Evolutionary conservation across 2,329 filamentous ascomycete genomes (phyloP).

Genomic region (Claviceps monticola): DNA sequence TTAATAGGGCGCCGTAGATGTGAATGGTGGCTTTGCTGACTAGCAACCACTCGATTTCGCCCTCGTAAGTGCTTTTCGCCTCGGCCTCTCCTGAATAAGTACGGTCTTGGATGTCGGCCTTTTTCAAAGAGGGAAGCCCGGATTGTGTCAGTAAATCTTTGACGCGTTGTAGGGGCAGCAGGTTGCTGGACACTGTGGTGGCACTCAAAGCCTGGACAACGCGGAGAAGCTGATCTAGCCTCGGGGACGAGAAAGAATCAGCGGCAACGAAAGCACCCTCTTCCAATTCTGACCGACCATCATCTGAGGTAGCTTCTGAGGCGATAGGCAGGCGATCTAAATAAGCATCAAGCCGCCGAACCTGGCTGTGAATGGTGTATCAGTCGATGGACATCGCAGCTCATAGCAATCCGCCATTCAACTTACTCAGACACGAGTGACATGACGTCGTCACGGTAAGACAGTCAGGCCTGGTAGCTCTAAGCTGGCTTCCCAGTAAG

Average conservation of each 20-base stretch:
- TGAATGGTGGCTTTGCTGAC: slow-evolving; percentile 88
- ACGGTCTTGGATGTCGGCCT: slow-evolving; percentile 21
- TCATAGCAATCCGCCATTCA: neutral
- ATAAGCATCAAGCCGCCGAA: slow-evolving; percentile 49
- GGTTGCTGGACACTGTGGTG: slow-evolving; percentile 46
- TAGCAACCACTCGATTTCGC: slow-evolving; percentile 79
- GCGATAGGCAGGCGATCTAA: slow-evolving; percentile 43
- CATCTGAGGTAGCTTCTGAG: slow-evolving; percentile 26
- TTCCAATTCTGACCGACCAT: slow-evolving; percentile 24
- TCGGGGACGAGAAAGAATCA: slow-evolving; percentile 34
- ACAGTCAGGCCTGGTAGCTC: neutral
- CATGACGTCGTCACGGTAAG: slow-evolving; percentile 18
- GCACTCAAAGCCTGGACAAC: slow-evolving; percentile 61
- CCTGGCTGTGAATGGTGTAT: slow-evolving; percentile 30
- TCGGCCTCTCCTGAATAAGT: slow-evolving; percentile 13
- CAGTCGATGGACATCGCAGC: slow-evolving; percentile 4
- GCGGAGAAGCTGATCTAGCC: slow-evolving; percentile 48
- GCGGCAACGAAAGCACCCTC: slow-evolving; percentile 21
- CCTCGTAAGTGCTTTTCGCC: slow-evolving; percentile 43
- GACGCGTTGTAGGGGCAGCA: slow-evolving; percentile 48
- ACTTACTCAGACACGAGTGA: slow-evolving; percentile 36
- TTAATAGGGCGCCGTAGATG: slow-evolving; percentile 68
- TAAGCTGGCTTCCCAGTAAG: slow-evolving; percentile 2
- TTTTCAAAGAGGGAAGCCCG: slow-evolving; percentile 29
- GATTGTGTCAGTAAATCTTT: slow-evolving; percentile 49